Evolutionary conservation across 257 asterid genomes (phyloP).

Genomic region (Penstemon newberryi): DNA sequence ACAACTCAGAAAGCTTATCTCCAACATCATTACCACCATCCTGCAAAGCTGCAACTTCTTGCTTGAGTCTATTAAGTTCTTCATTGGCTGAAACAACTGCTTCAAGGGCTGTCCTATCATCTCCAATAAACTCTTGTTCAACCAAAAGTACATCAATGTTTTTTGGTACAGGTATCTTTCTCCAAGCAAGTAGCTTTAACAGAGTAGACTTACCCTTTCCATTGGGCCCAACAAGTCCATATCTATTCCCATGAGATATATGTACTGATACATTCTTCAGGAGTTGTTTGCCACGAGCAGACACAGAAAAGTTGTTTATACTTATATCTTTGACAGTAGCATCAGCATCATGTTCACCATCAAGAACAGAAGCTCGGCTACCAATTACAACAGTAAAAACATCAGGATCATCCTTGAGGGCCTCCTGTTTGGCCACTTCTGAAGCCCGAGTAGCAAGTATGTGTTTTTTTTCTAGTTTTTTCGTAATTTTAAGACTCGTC

Average conservation of each 20-base stretch:
- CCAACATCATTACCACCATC: conserved; percentile 49
- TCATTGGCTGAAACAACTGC: conserved; percentile 69
- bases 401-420: conserved; percentile 65
- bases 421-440: conserved; percentile 57
- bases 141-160: conserved; percentile 62
- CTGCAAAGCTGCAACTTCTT: conserved; percentile 58
- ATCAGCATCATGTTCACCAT: conserved; percentile 60
- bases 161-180: conserved; percentile 61
- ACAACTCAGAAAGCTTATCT: conserved; percentile 57
- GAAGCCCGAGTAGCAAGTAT: conserved; percentile 51
- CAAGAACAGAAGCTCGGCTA: conserved; percentile 55
- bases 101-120: conserved; percentile 52
- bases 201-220: conserved; percentile 75
- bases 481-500: conserved; percentile 45
- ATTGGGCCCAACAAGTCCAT: conserved; percentile 70
- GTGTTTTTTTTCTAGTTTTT: conserved; percentile 63
- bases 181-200: conserved; percentile 57
- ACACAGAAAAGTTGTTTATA: conserved; percentile 54
- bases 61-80: conserved; percentile 51
- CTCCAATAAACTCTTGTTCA: conserved; percentile 61
- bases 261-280: conserved; percentile 57
- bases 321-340: conserved; percentile 71
- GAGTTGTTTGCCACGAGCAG: conserved; percentile 66
- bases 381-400: conserved; percentile 71
- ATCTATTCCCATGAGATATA: conserved; percentile 66